Evolutionary conservation across 257 asterid species (phyloP).

Genomic region (Lantana camara): DNA sequence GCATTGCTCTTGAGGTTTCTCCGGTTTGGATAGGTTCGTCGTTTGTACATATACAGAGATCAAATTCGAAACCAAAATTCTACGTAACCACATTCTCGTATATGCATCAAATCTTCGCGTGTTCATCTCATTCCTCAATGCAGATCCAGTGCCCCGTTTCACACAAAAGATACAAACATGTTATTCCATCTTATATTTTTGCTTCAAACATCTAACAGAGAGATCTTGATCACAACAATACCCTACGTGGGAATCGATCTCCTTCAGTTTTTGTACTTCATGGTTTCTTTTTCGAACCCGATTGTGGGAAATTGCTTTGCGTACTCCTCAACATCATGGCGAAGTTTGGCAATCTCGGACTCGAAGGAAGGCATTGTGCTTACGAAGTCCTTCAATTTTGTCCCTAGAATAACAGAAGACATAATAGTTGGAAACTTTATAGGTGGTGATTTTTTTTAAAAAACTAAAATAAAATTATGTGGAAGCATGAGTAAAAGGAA

Average conservation of each 20-base stretch:
- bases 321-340: constrained; percentile 72
- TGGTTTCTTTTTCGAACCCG: constrained; percentile 85
- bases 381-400: constrained; percentile 92
- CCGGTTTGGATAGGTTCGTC: too few relatives aligned
- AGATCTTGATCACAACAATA: background rate
- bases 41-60: too few relatives aligned
- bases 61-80: too few relatives aligned
- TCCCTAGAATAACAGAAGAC: constrained; percentile 45
- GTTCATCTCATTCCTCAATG: too few relatives aligned
- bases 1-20: too few relatives aligned
- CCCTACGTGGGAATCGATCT: constrained; percentile 30
- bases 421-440: too few relatives aligned
- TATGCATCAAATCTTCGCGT: too few relatives aligned
- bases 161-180: background rate
- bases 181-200: background rate
- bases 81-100: too few relatives aligned
- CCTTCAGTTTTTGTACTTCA: constrained; percentile 74
- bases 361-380: constrained; percentile 73
- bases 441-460: too few relatives aligned
- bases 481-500: background rate
- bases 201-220: background rate
- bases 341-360: constrained; percentile 61
- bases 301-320: constrained; percentile 91
- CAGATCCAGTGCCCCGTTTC: too few relatives aligned
- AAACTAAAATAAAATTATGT: background rate